A percentile compares a stretch with the other conserved stretches of the same genome.
phyloP scores from a whole-genome alignment of 2,329 filamentous ascomycete genomes.

The Colletotrichum cuscutae region DNA sequence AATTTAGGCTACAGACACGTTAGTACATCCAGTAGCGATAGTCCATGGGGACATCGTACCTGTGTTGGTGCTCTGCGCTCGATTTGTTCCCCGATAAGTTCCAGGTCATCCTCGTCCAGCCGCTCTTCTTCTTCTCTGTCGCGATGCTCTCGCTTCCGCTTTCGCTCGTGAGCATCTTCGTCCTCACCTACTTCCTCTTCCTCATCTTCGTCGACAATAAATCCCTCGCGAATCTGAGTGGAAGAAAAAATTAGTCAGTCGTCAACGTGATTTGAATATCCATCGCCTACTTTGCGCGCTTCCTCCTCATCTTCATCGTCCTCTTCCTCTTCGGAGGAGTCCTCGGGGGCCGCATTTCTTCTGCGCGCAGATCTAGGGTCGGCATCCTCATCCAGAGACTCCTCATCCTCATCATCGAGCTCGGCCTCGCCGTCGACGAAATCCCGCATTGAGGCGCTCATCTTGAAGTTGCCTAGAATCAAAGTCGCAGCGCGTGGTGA shows the following conservation, averaged over 20 bases:
- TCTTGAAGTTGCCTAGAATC: constrained; percentile 42
- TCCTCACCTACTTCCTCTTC: constrained; percentile 76
- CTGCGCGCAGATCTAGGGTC: constrained; percentile 54
- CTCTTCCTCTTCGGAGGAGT: constrained; percentile 92
- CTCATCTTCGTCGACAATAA: constrained; percentile 94
- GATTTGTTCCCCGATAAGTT: constrained; percentile 88
- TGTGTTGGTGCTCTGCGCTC: constrained; percentile 76
- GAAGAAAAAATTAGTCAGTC: constrained; percentile 9
- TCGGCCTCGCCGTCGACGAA: constrained; percentile 88
- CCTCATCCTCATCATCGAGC: constrained; percentile 86
- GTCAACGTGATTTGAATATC: constrained; percentile 18
- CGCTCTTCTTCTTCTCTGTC: constrained; percentile 88
- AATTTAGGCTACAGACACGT: constrained; percentile 77
- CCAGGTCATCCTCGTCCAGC: constrained; percentile 94
- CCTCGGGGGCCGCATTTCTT: constrained; percentile 67
- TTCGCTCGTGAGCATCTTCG: constrained; percentile 63
- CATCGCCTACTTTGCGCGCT: constrained; percentile 71
- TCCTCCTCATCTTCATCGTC: constrained; percentile 93
- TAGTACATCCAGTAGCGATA: constrained; percentile 30
- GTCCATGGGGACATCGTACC: constrained; percentile 60
- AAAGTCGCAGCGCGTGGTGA: constrained; percentile 1
- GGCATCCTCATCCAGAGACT: constrained; percentile 82
- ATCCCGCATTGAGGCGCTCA: constrained; percentile 75
- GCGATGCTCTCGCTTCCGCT: constrained; percentile 79
- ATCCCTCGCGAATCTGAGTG: constrained; percentile 85